Conservation (phyloP, 371 early-diverging fungal genomes). For the Lichtheimia corymbifera region DNA sequence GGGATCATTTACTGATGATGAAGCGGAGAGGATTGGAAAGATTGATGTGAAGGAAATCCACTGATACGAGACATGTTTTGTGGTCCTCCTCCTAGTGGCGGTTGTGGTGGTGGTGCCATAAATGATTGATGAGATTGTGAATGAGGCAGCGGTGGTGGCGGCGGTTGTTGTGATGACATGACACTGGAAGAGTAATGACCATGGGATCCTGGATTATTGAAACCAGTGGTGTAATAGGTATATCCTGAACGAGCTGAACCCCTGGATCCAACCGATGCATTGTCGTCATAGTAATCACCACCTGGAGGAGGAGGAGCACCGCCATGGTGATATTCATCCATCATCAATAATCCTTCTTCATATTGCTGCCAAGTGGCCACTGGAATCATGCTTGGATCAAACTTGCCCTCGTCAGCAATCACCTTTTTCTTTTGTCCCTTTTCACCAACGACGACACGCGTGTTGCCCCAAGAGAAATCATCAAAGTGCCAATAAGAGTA, state of each 20-base stretch:
- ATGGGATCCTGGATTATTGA: constrained; percentile 8
- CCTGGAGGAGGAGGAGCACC: not conserved
- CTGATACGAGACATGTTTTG: not conserved
- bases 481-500: constrained; percentile 90
- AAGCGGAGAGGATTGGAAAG: constrained; percentile 14
- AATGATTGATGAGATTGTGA: constrained; percentile 3
- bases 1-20: constrained; percentile 7
- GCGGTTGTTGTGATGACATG: constrained; percentile 8
- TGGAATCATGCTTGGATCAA: constrained; percentile 67
- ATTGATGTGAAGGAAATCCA: constrained; percentile 13
- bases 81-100: not conserved
- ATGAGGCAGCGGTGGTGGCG: not conserved
- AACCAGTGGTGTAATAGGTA: constrained; percentile 34
- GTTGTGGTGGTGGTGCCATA: constrained; percentile 2
- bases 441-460: constrained; percentile 76
- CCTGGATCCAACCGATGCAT: constrained; percentile 25
- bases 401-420: constrained; percentile 60
- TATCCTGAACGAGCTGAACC: constrained; percentile 31
- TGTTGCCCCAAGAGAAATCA: constrained; percentile 86
- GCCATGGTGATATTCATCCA: constrained; percentile 6
- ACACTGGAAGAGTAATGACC: constrained; percentile 19
- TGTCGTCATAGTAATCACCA: constrained; percentile 14
- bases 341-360: constrained; percentile 56
- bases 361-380: constrained; percentile 91
- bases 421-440: constrained; percentile 48